Base-by-base conservation (phyloP, 305 asterid genomes). In the Fraxinus nigra region DNA sequence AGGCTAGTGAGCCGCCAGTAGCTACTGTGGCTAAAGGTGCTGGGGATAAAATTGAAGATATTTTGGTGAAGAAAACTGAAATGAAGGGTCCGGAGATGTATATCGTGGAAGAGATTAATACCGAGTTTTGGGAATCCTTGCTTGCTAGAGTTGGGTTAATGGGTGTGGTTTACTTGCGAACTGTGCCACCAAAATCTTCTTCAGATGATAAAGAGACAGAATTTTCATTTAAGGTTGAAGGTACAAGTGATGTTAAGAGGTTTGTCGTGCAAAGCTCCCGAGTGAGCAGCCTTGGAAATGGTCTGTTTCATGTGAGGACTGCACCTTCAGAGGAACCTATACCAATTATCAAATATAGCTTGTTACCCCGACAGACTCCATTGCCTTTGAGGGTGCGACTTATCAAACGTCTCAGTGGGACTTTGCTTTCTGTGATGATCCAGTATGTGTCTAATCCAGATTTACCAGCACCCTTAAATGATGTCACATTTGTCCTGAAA, bases 51-150 rank as follows among this genome's bases (percentile, higher is more conserved):
- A 92, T 93, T 43, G 98, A 93, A 88, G 97, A 94, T 89, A 65
- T 93, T 26, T 85, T 93, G 90, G 95, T 93, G 75, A 91, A 87
- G 86, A 89, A 91, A 83, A 88, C 94, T 70, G 95, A 91, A 82
- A 94, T 94, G 95, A 94, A 87, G 86, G 97, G 95, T 75, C 97
- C 97, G 2, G 98, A 94, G 82, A 92, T 94, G 97, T 93, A 87
- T 81, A 80, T 93, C 61, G 87, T 92, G 3, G 98, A 94, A 84
- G 97, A 93, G 89, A 88, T 93, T 77, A 91, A 85, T 81, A 95
- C 95, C 0, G 98, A 94, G 89, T 94, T 94, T 85, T 90, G 93
- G 86, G 98, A 93, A 85, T 93, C 97, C 30, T 78, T 94, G 79
- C 95, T 93, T 79, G 88, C 93, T 84, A 91, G 98, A 83, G 94